A percentile compares a stretch with the other conserved stretches of the same genome.
These are phyloP conservation scores for Fusarium dimerum DNA, from an alignment of 2,329 filamentous ascomycete genomes.

Conservation along the genomic window DNA sequence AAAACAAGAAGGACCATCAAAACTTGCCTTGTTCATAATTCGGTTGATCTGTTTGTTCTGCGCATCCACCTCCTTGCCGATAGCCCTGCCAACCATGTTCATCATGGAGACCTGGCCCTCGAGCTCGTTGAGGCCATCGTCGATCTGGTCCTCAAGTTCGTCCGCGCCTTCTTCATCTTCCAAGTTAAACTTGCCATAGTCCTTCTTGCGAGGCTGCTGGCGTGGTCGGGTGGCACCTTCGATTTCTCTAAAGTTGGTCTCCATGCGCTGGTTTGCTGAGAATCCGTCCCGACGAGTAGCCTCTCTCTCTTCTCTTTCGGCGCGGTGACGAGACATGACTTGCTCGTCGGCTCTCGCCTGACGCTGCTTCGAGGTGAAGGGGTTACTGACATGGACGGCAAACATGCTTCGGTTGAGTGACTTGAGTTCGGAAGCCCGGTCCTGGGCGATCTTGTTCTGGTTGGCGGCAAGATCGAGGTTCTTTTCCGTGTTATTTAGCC, in stretches of 20 bases:
- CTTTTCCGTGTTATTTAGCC: conserved; percentile 78
- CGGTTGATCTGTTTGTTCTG: conserved; percentile 76
- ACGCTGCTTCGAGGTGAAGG: conserved; percentile 71
- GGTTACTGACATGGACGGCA: conserved; percentile 75
- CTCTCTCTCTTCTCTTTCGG: conserved; percentile 66
- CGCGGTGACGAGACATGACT: conserved; percentile 67
- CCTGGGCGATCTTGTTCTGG: conserved; percentile 74
- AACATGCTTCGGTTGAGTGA: conserved; percentile 91
- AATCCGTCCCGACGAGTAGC: conserved; percentile 57
- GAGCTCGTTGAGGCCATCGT: conserved; percentile 63
- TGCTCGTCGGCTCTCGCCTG: conserved; percentile 65
- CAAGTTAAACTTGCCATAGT: conserved; percentile 69
- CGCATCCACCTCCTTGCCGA: conserved; percentile 71
- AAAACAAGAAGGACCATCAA: not conserved
- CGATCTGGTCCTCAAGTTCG: conserved; percentile 56
- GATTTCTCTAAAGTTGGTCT: conserved; percentile 49
- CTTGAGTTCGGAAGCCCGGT: conserved; percentile 81
- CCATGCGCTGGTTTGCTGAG: conserved; percentile 54
- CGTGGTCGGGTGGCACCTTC: conserved; percentile 28
- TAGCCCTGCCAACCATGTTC: conserved; percentile 72
- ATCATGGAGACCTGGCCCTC: conserved; percentile 69
- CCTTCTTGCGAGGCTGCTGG: conserved; percentile 40
- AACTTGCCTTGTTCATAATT: conserved; percentile 73
- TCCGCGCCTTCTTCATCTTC: conserved; percentile 65
- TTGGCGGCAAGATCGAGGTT: conserved; percentile 80